Conservation (phyloP, 2,329 filamentous ascomycete species). For the Neurospora crassa region DNA sequence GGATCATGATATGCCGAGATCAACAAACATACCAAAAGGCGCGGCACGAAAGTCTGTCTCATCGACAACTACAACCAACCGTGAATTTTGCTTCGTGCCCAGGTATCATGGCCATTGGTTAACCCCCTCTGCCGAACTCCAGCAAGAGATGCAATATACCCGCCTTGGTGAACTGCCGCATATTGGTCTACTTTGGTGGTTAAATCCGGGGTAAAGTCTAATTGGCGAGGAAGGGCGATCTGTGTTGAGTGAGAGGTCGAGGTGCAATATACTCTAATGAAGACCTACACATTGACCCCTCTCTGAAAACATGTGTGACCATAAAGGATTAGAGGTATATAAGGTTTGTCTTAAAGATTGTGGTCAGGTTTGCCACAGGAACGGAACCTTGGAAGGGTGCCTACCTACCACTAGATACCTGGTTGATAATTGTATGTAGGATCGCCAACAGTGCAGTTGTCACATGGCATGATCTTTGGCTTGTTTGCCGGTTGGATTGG, state of each 20-base stretch:
- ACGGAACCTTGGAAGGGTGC: not conserved
- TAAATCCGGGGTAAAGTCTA: conserved; percentile 12
- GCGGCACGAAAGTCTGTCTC: not conserved
- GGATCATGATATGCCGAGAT: not conserved
- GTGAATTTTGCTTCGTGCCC: not conserved
- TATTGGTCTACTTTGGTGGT: conserved; percentile 10
- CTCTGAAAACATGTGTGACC: not conserved
- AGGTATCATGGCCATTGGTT: not conserved
- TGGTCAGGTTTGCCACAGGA: not conserved
- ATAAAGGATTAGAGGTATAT: no score
- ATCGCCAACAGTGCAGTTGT: not conserved
- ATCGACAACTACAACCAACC: not conserved
- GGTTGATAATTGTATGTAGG: not conserved
- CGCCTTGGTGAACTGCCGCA: conserved; percentile 9
- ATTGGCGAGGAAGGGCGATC: not conserved
- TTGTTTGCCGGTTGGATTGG: not conserved
- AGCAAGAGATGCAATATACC: conserved; percentile 4
- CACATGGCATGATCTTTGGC: not conserved
- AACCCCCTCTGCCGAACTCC: not conserved
- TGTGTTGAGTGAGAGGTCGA: not conserved
- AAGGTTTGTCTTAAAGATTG: no score
- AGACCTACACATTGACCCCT: not conserved
- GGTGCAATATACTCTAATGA: not conserved
- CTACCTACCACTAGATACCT: no score
- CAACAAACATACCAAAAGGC: not conserved